Evolutionary conservation across 345 rosid species (phyloP).

Genomic region (Ailanthus altissimus): DNA sequence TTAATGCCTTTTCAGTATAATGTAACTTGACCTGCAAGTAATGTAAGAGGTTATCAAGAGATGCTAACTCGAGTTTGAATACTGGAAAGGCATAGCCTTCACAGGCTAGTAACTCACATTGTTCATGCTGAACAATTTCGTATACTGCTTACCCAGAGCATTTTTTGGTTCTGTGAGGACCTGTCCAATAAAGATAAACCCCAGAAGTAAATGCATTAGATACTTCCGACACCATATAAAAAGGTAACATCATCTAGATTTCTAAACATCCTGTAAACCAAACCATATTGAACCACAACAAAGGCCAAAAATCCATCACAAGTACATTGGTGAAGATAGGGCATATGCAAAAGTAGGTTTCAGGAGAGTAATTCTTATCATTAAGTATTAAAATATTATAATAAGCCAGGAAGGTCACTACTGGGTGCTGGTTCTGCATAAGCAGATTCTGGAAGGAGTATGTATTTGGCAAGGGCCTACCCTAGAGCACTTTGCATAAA

Average conservation of each 20-base stretch:
- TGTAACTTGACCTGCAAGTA: slow-evolving; percentile 80
- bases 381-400: not conserved
- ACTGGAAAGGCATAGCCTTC: slow-evolving; percentile 1
- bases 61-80: slow-evolving; percentile 7
- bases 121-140: slow-evolving; percentile 90
- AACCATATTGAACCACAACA: not conserved
- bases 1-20: slow-evolving; percentile 77
- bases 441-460: too few relatives aligned
- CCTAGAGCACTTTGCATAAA: too few relatives aligned
- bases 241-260: not conserved
- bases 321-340: not conserved
- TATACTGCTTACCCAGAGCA: slow-evolving; percentile 94
- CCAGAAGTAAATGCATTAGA: slow-evolving; percentile 3
- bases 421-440: not conserved
- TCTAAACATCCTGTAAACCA: not conserved
- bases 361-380: not conserved
- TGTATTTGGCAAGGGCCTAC: too few relatives aligned
- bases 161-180: slow-evolving; percentile 88
- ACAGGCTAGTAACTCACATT: slow-evolving; percentile 48
- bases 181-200: slow-evolving; percentile 36
- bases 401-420: not conserved
- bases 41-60: slow-evolving; percentile 6
- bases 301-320: not conserved
- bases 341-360: not conserved
- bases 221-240: not conserved